Conservation (phyloP, 2,329 filamentous ascomycete genomes). For the Trichoderma sp. region DNA sequence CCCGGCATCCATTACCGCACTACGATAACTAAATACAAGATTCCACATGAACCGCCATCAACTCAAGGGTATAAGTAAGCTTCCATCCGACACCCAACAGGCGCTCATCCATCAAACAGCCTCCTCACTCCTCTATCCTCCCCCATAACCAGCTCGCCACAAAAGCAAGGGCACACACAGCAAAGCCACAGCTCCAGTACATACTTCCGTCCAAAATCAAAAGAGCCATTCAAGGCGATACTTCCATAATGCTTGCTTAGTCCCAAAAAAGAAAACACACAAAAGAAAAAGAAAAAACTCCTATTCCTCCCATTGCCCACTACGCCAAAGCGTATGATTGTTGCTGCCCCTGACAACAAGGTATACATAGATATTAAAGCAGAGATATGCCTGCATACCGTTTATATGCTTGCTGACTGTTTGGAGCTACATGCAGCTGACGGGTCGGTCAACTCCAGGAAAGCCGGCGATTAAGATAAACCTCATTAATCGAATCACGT, state of each 20-base stretch:
- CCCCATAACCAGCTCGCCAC: not conserved
- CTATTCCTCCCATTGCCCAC: not conserved
- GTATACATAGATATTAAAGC: not conserved
- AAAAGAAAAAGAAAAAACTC: not conserved
- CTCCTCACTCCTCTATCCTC: not conserved
- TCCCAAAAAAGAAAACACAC: not conserved
- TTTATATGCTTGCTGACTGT: not conserved
- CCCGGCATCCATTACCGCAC: not conserved
- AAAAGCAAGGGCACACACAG: not conserved
- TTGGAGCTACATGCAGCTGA: not conserved
- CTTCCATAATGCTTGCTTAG: slow-evolving; percentile 1
- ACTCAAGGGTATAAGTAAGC: slow-evolving; percentile 14
- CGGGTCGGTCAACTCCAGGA: not conserved
- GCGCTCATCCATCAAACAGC: not conserved
- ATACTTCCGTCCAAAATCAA: not conserved
- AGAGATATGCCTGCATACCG: not conserved
- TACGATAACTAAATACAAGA: slow-evolving; percentile 1
- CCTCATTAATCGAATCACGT: not conserved
- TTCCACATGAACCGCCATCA: not conserved
- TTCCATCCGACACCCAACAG: not conserved
- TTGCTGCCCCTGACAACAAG: not conserved
- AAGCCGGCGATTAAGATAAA: not conserved
- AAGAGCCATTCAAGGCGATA: not conserved
- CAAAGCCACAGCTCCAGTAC: not conserved
- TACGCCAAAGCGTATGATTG: not conserved